Evolutionary conservation across 2,329 filamentous ascomycete species (phyloP).

Genomic region (Verticillium longisporum): DNA sequence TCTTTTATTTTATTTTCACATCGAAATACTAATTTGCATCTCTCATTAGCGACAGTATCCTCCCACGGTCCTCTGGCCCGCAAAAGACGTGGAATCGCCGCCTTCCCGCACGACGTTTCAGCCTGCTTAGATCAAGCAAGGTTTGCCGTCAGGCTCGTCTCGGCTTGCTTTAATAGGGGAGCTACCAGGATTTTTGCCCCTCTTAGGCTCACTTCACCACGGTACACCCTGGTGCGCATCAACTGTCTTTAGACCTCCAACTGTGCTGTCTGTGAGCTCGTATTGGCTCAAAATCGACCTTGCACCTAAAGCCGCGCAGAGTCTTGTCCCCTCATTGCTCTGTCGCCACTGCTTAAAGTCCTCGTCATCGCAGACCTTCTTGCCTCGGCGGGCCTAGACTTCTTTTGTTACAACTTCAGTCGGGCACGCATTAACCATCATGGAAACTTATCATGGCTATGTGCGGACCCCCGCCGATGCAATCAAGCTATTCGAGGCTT

Average conservation of each 20-base stretch:
- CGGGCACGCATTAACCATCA: constrained; percentile 32
- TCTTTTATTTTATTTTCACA: no score
- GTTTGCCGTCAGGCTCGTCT: not conserved
- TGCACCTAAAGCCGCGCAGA: not conserved
- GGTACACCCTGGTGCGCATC: not conserved
- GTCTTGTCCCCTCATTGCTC: not conserved
- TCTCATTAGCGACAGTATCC: no score
- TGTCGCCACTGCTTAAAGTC: not conserved
- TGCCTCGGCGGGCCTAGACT: not conserved
- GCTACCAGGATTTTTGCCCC: not conserved
- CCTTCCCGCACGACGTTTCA: not conserved
- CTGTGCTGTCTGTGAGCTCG: not conserved
- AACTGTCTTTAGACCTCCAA: not conserved
- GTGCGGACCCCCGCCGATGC: constrained; percentile 95
- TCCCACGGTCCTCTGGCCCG: not conserved
- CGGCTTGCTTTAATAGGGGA: not conserved
- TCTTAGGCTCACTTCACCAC: not conserved
- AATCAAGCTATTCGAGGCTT: constrained; percentile 98
- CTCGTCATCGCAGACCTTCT: not conserved
- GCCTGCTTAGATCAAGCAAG: not conserved
- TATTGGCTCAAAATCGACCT: not conserved
- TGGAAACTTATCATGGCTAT: constrained; percentile 96
- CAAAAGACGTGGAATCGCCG: not conserved
- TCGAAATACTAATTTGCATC: no score
- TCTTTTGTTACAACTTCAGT: not conserved